phyloP scores from a whole-genome alignment of 2,329 filamentous ascomycete species.

The Fusarium bactridioides region DNA sequence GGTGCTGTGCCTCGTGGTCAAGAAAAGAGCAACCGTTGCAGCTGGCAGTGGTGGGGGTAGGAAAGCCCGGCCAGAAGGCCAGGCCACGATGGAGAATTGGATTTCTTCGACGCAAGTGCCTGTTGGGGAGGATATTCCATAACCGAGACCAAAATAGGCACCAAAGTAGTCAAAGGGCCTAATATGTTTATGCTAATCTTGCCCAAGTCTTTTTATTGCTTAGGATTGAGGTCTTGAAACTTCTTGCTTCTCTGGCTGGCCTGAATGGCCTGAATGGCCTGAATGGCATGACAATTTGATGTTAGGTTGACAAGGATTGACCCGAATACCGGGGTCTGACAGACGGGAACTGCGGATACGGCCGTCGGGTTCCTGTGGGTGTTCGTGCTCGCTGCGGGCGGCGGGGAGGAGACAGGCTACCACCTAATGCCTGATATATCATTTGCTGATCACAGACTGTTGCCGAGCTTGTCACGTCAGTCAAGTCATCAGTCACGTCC shows the following conservation, averaged over 20 bases:
- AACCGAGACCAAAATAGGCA: constrained; percentile 10
- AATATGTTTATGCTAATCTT: neutral
- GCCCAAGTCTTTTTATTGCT: neutral
- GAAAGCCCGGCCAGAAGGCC: constrained; percentile 54
- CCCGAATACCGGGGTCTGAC: constrained; percentile 17
- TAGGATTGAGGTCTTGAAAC: neutral
- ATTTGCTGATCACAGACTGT: neutral
- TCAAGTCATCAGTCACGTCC: neutral
- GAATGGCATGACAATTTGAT: constrained; percentile 26
- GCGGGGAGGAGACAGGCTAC: constrained; percentile 8
- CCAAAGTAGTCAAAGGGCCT: neutral
- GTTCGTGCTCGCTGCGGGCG: constrained; percentile 8
- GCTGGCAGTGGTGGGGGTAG: constrained; percentile 39
- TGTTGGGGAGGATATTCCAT: constrained; percentile 47
- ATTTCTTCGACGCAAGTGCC: constrained; percentile 79
- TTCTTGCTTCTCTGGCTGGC: neutral
- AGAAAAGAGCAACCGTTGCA: constrained; percentile 61
- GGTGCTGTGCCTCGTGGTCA: constrained; percentile 89
- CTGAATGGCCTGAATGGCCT: constrained; percentile 1
- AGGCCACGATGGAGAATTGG: constrained; percentile 85
- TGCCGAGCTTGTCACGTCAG: neutral
- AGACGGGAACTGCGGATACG: constrained; percentile 36
- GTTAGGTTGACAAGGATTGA: constrained; percentile 9
- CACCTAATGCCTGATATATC: neutral
- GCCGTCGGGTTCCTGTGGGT: constrained; percentile 24